Evolutionary conservation across 2,329 filamentous ascomycete species (phyloP), one percentile per base, ranked within the genome.

Genomic region (Beauveria scarabaeidicola): DNA sequence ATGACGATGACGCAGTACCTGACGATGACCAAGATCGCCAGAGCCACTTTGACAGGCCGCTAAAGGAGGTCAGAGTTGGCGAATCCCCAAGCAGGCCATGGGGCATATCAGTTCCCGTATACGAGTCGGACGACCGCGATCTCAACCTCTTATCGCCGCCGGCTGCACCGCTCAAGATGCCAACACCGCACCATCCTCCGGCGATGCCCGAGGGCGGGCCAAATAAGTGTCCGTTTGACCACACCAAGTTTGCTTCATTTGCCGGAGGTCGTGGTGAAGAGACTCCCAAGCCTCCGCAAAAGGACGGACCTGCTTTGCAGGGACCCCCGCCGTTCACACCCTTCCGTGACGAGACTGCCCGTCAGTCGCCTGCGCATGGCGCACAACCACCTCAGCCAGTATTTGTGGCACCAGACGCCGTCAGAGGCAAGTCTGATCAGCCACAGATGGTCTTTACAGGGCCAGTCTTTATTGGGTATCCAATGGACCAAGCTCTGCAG

Each of bases 41-140:
- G 63, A 81, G 86, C 60, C 89, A 87, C 67, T 97, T 96, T 69
- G 91, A 96, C 65, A 83, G 92, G 48, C 86, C 89, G 0, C 73
- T 97, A 56, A 90, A 93, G 69, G 93, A 97, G 66, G 84, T 97
- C 10, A 82, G 93, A n/a, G 86, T 97, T 23, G 93, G 93, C 47
- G 93, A 97, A 73, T 96, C 90, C 15, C 93, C 93, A 5, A 96
- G 89, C 71, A 82, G 93, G 48, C 93, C 93, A 15, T 97, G 92
- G 92, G 92, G 92, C 6, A 96, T 97, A 56, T 84, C 85, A 5
- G 87, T 97, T 0, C 92, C 92, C 3, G 72, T 83, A 41, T 77
- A 81, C 63, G 77, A 81, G 54, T 63, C 70, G 6, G 67, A 71
- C 21, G 70, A 69, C 5, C 66, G 73, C 29, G 73, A 72, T 10